Conservation (phyloP, 129 eudicot species). For the Oenanthe sinensis region DNA sequence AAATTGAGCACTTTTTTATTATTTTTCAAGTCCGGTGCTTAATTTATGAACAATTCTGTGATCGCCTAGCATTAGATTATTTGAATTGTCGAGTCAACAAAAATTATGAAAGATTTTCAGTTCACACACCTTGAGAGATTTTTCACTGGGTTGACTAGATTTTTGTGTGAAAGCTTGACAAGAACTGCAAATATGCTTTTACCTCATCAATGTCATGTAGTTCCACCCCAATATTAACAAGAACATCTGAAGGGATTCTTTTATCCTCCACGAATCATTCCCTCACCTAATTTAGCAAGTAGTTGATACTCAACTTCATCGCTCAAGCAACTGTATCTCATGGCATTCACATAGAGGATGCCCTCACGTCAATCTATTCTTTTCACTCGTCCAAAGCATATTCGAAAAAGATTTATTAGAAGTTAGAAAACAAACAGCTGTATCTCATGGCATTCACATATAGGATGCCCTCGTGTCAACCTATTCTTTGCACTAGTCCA, state of each 20-base stretch:
- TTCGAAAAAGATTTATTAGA: too few relatives aligned
- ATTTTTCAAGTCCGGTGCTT: neutral
- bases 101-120: neutral
- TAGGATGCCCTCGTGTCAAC: constrained; percentile 50
- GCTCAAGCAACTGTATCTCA: constrained; percentile 56
- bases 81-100: neutral
- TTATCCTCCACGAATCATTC: constrained; percentile 77
- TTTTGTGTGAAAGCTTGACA: constrained; percentile 69
- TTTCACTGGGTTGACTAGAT: constrained; percentile 64
- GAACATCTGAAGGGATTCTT: constrained; percentile 71
- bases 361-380: constrained; percentile 42
- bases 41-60: neutral
- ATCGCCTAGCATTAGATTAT: neutral
- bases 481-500: constrained; percentile 64
- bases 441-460: constrained; percentile 66
- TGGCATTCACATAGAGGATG: constrained; percentile 68
- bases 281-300: constrained; percentile 45
- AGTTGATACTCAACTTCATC: constrained; percentile 71
- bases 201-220: constrained; percentile 62
- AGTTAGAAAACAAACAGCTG: neutral
- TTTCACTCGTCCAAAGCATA: constrained; percentile 59
- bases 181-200: constrained; percentile 60
- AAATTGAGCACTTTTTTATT: neutral
- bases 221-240: constrained; percentile 76
- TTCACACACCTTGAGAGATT: constrained; percentile 47